Evolutionary conservation across 371 early-diverging fungal genomes (phyloP).

Genomic region (Mucor plumbeus): DNA sequence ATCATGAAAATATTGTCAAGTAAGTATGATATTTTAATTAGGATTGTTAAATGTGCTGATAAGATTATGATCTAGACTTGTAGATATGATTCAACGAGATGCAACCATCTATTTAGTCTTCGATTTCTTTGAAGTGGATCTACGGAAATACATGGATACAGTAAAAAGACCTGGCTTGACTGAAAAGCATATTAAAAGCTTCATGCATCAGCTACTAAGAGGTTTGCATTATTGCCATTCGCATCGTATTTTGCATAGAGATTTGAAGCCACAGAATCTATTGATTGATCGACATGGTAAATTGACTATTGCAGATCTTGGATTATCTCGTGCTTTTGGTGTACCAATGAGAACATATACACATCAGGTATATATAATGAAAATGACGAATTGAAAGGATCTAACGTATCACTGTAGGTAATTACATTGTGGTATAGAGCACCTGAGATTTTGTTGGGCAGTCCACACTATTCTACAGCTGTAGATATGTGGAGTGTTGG

Average conservation of each 20-base stretch:
- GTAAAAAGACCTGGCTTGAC: conserved; percentile 64
- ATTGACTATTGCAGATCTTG: conserved; percentile 96
- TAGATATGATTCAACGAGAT: conserved; percentile 92
- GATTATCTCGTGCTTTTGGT: conserved; percentile 89
- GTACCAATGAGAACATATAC: conserved; percentile 93
- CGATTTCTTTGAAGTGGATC: conserved; percentile 96
- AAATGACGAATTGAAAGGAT: not conserved
- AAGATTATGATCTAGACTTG: conserved; percentile 54
- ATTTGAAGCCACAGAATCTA: conserved; percentile 93
- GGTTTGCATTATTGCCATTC: conserved; percentile 90
- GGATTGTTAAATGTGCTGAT: not conserved
- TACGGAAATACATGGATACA: conserved; percentile 93
- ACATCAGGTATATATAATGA: conserved; percentile 67
- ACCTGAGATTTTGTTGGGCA: conserved; percentile 96
- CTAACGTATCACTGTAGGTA: conserved; percentile 54
- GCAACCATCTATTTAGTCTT: conserved; percentile 95
- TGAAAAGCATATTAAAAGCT: conserved; percentile 83
- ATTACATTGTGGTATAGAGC: conserved; percentile 98
- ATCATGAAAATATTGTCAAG: conserved; percentile 92
- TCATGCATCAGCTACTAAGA: conserved; percentile 84
- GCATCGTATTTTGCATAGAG: conserved; percentile 90
- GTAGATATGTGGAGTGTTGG: conserved; percentile 99
- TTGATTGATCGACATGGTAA: conserved; percentile 89
- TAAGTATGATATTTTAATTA: conserved; percentile 27
- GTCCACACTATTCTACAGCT: conserved; percentile 86